Evolutionary conservation across 805 yeast species (phyloP).

Genomic region (Saccharomycopsis sp.): DNA sequence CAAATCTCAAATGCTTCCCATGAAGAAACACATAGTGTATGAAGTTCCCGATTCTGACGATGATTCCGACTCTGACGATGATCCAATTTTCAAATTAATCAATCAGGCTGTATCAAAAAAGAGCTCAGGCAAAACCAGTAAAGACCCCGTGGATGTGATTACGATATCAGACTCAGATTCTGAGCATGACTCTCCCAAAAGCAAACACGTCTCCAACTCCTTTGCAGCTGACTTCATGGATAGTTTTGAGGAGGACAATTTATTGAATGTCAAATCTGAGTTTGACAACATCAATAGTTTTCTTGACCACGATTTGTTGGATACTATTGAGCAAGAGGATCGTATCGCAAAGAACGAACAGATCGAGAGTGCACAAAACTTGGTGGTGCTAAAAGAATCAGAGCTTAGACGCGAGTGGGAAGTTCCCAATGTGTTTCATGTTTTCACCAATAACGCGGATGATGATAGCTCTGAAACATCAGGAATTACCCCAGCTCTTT

Average conservation of each 20-base stretch:
- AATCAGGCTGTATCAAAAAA: background rate
- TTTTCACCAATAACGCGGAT: background rate
- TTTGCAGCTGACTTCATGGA: background rate
- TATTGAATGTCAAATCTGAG: background rate
- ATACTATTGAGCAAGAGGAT: constrained; percentile 8
- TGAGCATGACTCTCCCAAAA: background rate
- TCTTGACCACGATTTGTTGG: constrained; percentile 7
- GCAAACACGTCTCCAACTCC: background rate
- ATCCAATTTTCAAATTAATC: background rate
- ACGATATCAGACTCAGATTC: background rate
- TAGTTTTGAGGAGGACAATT: background rate
- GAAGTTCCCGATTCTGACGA: background rate
- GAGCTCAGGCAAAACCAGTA: background rate
- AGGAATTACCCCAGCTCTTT: no score
- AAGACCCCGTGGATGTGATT: background rate
- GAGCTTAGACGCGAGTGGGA: background rate
- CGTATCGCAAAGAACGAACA: constrained; percentile 4
- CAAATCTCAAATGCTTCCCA: no score
- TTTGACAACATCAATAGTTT: constrained; percentile 1
- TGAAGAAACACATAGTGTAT: background rate
- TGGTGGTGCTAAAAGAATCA: background rate
- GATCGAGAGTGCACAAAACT: background rate
- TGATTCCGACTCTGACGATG: background rate
- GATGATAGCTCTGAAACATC: background rate
- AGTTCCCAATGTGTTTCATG: background rate